Conservation (phyloP, 1,139 yeast species). For the Kurtzmaniella natalensis region DNA sequence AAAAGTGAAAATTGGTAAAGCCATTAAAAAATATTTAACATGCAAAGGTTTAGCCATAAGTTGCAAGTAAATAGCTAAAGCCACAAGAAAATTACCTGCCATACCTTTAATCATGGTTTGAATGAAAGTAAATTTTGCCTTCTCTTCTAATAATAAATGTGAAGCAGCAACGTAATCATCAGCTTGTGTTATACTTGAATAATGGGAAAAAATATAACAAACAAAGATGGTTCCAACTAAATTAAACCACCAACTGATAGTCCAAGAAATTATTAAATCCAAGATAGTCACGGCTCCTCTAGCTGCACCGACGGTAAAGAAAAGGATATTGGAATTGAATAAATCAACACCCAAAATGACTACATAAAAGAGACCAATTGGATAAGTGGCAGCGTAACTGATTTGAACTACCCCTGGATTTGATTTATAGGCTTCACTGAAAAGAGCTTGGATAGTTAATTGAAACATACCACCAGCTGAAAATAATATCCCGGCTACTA, state of each 20-base stretch:
- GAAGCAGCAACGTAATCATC: constrained; percentile 45
- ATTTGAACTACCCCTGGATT: constrained; percentile 53
- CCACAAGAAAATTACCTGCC: constrained; percentile 74
- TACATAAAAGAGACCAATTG: constrained; percentile 70
- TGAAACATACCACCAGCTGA: constrained; percentile 72
- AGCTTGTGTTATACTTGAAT: constrained; percentile 43
- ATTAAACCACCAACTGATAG: constrained; percentile 64
- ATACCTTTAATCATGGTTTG: constrained; percentile 60
- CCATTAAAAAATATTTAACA: constrained; percentile 63
- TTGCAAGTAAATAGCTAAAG: constrained; percentile 70
- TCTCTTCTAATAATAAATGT: constrained; percentile 39
- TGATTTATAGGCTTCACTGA: constrained; percentile 32
- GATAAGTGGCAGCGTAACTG: constrained; percentile 55
- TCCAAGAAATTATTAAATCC: constrained; percentile 64
- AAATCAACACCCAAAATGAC: constrained; percentile 70
- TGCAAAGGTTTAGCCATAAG: constrained; percentile 77
- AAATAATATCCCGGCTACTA: constrained; percentile 68
- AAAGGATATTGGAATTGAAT: constrained; percentile 67
- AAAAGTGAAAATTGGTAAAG: constrained; percentile 67
- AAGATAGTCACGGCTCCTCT: constrained; percentile 64
- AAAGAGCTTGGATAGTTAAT: constrained; percentile 50
- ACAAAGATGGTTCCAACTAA: constrained; percentile 62
- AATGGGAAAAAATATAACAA: constrained; percentile 56
- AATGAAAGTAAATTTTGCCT: constrained; percentile 46
- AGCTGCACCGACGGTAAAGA: constrained; percentile 61